Evolutionary conservation across 2,329 filamentous ascomycete species (phyloP), one percentile per base, ranked within the genome.

Genomic region (Periconia sp.): DNA sequence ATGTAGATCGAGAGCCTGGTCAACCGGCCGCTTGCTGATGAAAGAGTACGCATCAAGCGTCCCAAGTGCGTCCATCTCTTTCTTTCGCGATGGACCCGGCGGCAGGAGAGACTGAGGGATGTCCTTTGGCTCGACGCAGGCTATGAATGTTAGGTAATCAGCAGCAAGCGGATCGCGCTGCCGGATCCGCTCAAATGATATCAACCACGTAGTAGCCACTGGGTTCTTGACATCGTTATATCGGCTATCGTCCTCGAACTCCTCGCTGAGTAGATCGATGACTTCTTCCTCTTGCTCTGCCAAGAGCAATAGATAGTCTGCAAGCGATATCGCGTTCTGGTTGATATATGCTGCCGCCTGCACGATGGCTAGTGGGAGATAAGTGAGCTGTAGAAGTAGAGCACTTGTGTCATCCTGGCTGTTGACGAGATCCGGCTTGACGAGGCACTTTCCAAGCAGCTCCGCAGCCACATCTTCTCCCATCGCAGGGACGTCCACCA

Each of bases 111-210:
- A 66, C 23, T 42, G 38, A 2, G 64, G 66, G 39, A 73, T 68
- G 32, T 61, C 53, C 18, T 57, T 54, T n/a, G 55, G 39, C 28
- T 61, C 34, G 46, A 70, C 46, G 41, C 63, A 70, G 8, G 64
- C 55, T 52, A 71, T 66, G 12, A 65, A 63, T 6, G 49, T 66
- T 16, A 72, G 48, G 33, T 64, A 65, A 8, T 67, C 56, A 0
- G 54, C 52, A 1, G 69, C 71, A 5, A 68, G 32, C n/a, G 43
- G 21, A 42, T 72, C 36, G 2, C 43, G 18, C 15, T 42, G 23
- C 26, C 48, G 55, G 17, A 73, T 71, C 24, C 67, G 56, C 7
- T 65, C 42, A 33, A 72, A 71, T 8, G 66, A 70, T 15, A 71
- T 60, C 2, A 61, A 46, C 66, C 61, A 72, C 13, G 67, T 72